Evolutionary conservation across 805 yeast species (phyloP).

Genomic region (Saccharomycopsis oosterbeekiorum): DNA sequence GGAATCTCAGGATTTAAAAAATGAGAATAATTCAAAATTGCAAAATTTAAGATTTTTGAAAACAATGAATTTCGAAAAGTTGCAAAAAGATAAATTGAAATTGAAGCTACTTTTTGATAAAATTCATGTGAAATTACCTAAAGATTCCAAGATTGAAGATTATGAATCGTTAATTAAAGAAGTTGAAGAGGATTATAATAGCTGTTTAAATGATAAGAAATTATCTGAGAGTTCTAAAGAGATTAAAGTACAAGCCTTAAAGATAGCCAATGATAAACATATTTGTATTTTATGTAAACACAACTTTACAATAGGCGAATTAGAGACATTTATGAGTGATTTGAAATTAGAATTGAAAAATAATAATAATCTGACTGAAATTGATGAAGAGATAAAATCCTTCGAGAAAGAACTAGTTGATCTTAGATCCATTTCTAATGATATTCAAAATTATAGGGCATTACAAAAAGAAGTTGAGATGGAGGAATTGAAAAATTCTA

Average conservation of each 20-base stretch:
- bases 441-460: slow-evolving; percentile 2
- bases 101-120: slow-evolving; percentile 16
- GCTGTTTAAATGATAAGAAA: slow-evolving; percentile 55
- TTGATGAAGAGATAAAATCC: slow-evolving; percentile 20
- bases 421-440: slow-evolving; percentile 8
- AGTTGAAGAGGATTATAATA: slow-evolving; percentile 51
- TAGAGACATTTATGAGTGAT: slow-evolving; percentile 17
- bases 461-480: not conserved
- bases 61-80: slow-evolving; percentile 13
- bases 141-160: slow-evolving; percentile 34
- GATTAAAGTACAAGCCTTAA: slow-evolving; percentile 62
- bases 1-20: slow-evolving; percentile 16
- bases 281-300: slow-evolving; percentile 69
- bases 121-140: slow-evolving; percentile 28
- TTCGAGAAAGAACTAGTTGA: slow-evolving; percentile 24
- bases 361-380: slow-evolving; percentile 15
- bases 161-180: slow-evolving; percentile 43
- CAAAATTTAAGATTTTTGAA: slow-evolving; percentile 13
- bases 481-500: not conserved
- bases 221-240: slow-evolving; percentile 58
- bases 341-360: slow-evolving; percentile 3
- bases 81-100: slow-evolving; percentile 15
- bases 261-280: slow-evolving; percentile 44
- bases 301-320: slow-evolving; percentile 35
- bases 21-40: slow-evolving; percentile 18